Evolutionary conservation across 2,329 filamentous ascomycete species (phyloP).

Genomic region (Ascocoryne sarcoides): DNA sequence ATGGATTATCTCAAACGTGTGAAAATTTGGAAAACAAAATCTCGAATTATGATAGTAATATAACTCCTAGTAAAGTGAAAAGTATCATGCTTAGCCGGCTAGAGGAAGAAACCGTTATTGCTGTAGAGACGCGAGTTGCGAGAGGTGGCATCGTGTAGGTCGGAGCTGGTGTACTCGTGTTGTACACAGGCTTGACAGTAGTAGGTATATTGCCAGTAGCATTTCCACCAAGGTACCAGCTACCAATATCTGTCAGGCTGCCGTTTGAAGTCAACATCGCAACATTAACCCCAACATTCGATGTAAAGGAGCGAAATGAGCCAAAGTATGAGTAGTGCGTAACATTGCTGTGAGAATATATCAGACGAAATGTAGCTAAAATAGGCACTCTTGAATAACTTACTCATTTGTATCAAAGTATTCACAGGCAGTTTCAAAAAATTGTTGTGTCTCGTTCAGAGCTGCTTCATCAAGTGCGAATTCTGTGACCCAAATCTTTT

Average conservation of each 20-base stretch:
- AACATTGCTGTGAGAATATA: slow-evolving; percentile 27
- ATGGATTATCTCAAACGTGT: background rate
- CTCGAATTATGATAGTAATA: background rate
- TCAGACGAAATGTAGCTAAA: background rate
- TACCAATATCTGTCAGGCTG: slow-evolving; percentile 64
- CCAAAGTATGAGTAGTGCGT: slow-evolving; percentile 59
- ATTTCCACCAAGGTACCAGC: slow-evolving; percentile 60
- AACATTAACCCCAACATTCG: slow-evolving; percentile 66
- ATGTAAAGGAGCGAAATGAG: slow-evolving; percentile 58
- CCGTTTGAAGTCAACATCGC: slow-evolving; percentile 62
- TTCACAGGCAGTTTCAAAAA: background rate
- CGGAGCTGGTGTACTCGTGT: background rate
- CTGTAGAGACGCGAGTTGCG: background rate
- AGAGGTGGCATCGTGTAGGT: background rate
- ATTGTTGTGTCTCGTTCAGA: slow-evolving; percentile 1
- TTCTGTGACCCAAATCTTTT: slow-evolving; percentile 1
- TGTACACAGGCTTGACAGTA: background rate
- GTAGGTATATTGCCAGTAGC: slow-evolving; percentile 33
- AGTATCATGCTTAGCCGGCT: background rate
- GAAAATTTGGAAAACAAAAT: background rate
- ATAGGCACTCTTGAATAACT: background rate
- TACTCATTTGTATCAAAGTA: slow-evolving; percentile 1
- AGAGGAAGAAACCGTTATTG: background rate
- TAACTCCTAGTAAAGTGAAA: background rate
- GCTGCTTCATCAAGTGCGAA: slow-evolving; percentile 1